A percentile compares a stretch with the other conserved stretches of the same genome.
Conservation (phyloP, 176 grass and related monocot species). For the Bonia amplexicaulis region DNA sequence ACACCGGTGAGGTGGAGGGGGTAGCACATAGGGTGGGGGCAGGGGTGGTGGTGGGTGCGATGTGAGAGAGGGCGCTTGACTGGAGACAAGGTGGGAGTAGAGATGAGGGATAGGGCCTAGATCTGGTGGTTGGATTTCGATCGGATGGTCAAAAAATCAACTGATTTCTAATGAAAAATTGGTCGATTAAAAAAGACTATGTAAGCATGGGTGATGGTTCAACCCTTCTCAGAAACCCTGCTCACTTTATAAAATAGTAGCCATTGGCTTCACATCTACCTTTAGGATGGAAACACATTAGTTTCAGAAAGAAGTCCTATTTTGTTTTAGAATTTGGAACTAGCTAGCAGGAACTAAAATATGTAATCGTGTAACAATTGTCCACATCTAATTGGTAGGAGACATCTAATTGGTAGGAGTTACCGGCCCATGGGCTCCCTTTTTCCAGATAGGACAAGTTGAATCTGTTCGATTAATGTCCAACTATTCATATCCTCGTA, state of each 20-base stretch:
- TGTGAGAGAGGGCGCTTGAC: too few relatives aligned
- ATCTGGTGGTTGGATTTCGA: too few relatives aligned
- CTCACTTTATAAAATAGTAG: not conserved
- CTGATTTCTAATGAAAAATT: too few relatives aligned
- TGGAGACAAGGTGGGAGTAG: too few relatives aligned
- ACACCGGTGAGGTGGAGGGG: too few relatives aligned
- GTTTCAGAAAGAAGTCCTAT: not conserved
- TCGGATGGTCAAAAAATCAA: too few relatives aligned
- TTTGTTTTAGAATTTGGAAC: not conserved
- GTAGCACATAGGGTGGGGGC: too few relatives aligned
- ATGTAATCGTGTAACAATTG: not conserved
- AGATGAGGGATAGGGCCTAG: too few relatives aligned
- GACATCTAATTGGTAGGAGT: not conserved
- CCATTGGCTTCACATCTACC: not conserved
- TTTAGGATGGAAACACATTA: not conserved
- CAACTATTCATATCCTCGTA: not conserved
- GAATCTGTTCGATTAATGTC: not conserved
- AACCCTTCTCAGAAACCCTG: not conserved
- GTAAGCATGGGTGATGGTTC: not conserved
- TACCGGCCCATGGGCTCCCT: rapidly evolving
- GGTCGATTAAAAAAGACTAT: not conserved
- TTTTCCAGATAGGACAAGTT: not conserved
- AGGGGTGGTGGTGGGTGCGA: too few relatives aligned
- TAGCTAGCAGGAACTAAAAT: not conserved
- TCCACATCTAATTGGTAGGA: not conserved